Evolutionary conservation across 768 basidiomycete genomes (phyloP), one percentile per base, ranked within the genome.

Genomic region (Amylocystis lapponica): DNA sequence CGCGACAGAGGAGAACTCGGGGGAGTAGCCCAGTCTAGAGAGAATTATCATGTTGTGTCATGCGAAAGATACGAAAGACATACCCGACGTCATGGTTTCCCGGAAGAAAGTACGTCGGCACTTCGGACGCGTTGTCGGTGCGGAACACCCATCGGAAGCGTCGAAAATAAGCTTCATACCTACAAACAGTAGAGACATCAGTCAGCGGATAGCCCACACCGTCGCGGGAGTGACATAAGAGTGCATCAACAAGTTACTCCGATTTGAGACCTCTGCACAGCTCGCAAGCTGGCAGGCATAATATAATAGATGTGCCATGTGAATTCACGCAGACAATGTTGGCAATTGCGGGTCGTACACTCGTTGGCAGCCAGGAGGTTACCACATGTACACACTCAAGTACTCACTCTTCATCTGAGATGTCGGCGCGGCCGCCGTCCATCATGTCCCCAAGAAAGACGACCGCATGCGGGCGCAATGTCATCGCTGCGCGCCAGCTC

Each of bases 81-180:
- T 59, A 87, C 79, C 86, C 88, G 26, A 86, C 71, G 55, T 98
- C 95, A 56, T 93, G 92, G 58, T 97, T 98, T 5, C 95, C 95
- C 3, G 92, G 84, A 22, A 94, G 72, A 57, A 79, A 85, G 61
- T 81, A 83, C 46, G 71, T 66, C 0, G 83, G 81, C 3, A 76
- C 14, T 55, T 35, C 14, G 10, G 43, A 25, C 3, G 21, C 51
- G 6, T 60, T 49, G 9, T 67, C 51, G 5, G 72, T 61, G 17
- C 68, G 62, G 65, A 95, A 94, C 26, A 92, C 90, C 34, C 66
- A 66, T 45, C 68, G 72, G 67, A 90, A 96, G 36, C 83, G 74
- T 17, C 57, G 57, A 46, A 71, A 76, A 55, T 93, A 93, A 4
- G 59, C 47, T 43, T 82, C 76, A 55, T 95, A 94, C 62, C 94